Percentiles rank a stretch among this genome's conserved stretches.
Evolutionary conservation across 306 rosid species (phyloP).

Genomic region (Pueraria montana): DNA sequence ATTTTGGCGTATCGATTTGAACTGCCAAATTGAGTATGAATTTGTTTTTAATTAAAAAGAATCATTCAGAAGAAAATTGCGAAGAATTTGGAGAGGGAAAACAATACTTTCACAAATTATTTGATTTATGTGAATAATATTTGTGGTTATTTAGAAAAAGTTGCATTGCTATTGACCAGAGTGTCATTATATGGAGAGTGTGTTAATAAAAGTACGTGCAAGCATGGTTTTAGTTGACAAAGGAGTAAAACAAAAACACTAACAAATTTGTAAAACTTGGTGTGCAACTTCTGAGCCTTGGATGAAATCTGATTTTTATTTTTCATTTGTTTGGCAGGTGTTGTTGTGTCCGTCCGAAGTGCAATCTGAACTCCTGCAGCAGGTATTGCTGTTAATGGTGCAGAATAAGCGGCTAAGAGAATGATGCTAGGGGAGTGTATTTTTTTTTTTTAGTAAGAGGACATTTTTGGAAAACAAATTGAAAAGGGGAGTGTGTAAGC

Average conservation of each 20-base stretch:
- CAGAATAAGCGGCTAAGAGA: slow-evolving; percentile 66
- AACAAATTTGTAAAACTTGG: too few species aligned
- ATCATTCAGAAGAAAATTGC: background rate
- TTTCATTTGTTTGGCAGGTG: slow-evolving; percentile 73
- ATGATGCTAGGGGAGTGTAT: too few species aligned
- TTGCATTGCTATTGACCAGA: background rate
- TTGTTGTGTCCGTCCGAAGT: slow-evolving; percentile 73
- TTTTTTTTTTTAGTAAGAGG: too few species aligned
- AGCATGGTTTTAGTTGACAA: background rate
- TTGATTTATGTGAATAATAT: background rate
- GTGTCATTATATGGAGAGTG: too few species aligned
- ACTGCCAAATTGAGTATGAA: too few species aligned
- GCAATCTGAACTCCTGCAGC: slow-evolving; percentile 84
- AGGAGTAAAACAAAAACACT: slow-evolving; percentile 14
- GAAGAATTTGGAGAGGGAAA: background rate
- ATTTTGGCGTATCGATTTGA: too few species aligned
- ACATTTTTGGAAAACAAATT: too few species aligned
- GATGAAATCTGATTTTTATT: too few species aligned
- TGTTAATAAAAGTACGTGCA: background rate
- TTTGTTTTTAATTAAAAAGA: background rate
- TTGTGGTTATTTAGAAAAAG: background rate
- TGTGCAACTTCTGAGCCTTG: too few species aligned
- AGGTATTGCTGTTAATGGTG: slow-evolving; percentile 72
- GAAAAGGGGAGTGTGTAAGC: too few species aligned
- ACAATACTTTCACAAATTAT: background rate